Evolutionary conservation across 2,329 filamentous ascomycete species (phyloP).

Genomic region (Trichoderma asperellum): DNA sequence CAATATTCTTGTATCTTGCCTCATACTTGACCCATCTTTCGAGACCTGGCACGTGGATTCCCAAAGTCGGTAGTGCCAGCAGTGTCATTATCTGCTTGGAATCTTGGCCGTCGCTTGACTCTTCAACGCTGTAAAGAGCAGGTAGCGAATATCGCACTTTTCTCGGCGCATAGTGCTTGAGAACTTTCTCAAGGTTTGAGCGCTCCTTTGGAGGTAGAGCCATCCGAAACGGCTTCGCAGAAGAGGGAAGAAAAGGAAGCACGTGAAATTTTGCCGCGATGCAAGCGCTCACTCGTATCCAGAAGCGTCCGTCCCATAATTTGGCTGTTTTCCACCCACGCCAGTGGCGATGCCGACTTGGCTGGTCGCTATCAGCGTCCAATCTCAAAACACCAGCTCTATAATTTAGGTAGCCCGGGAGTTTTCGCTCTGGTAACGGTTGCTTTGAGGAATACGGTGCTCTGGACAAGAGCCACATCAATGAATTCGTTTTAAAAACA

Average conservation of each 20-base stretch:
- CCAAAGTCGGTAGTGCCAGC: slow-evolving; percentile 58
- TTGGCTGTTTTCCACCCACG: slow-evolving; percentile 40
- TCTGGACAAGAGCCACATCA: slow-evolving; percentile 52
- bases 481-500: slow-evolving; percentile 30
- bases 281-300: slow-evolving; percentile 55
- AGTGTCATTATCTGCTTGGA: slow-evolving; percentile 44
- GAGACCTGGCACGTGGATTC: slow-evolving; percentile 51
- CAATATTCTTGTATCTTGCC: slow-evolving; percentile 55
- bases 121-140: slow-evolving; percentile 54
- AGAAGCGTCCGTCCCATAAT: slow-evolving; percentile 65
- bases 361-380: slow-evolving; percentile 24
- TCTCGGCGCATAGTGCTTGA: slow-evolving; percentile 56
- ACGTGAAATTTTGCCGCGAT: slow-evolving; percentile 49
- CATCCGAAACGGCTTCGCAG: slow-evolving; percentile 54
- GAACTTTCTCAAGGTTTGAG: slow-evolving; percentile 45
- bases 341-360: slow-evolving; percentile 34
- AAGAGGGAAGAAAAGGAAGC: slow-evolving; percentile 50
- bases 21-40: slow-evolving; percentile 56
- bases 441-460: slow-evolving; percentile 50
- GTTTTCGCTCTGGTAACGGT: slow-evolving; percentile 38
- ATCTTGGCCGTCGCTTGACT: slow-evolving; percentile 10
- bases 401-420: slow-evolving; percentile 35
- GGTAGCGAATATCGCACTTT: slow-evolving; percentile 61
- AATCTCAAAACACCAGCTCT: neutral
- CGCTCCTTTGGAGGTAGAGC: slow-evolving; percentile 43